phyloP scores from a whole-genome alignment of 768 basidiomycete genomes.

The Tephrocybe rancida region DNA sequence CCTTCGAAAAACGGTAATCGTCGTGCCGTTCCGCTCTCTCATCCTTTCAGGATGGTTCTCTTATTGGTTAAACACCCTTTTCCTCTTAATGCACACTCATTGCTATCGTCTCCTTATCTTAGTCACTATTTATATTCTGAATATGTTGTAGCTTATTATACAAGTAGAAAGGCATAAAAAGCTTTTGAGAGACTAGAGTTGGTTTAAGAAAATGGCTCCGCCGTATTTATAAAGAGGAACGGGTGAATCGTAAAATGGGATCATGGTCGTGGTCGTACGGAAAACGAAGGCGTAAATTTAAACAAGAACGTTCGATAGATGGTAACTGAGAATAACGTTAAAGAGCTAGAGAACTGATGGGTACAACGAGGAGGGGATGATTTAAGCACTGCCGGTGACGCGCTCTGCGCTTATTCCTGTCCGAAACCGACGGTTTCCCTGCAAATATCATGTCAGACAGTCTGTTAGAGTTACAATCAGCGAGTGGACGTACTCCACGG shows the following conservation, averaged over 20 bases:
- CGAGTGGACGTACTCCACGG: slow-evolving; percentile 76
- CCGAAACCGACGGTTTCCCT: slow-evolving; percentile 96
- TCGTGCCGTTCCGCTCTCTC: neutral
- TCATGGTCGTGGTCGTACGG: neutral
- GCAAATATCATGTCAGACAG: slow-evolving; percentile 17
- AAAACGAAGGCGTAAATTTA: neutral
- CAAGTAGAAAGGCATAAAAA: slow-evolving; percentile 10
- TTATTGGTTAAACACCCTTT: neutral
- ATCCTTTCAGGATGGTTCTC: neutral
- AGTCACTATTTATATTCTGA: slow-evolving; percentile 14
- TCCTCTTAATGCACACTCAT: slow-evolving; percentile 1
- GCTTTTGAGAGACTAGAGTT: neutral
- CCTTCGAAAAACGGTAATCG: slow-evolving; percentile 69
- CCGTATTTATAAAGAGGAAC: neutral
- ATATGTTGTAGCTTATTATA: slow-evolving; percentile 15
- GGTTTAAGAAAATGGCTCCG: neutral
- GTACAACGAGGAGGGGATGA: slow-evolving; percentile 10
- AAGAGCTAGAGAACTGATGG: neutral
- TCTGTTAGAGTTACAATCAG: slow-evolving; percentile 9
- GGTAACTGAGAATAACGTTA: neutral
- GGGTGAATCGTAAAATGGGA: neutral
- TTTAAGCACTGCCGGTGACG: neutral
- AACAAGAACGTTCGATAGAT: neutral
- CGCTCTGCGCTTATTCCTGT: slow-evolving; percentile 63
- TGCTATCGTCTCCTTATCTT: slow-evolving; percentile 8